Conservation (phyloP, 2,329 filamentous ascomycete species). For the Talaromyces sp. region DNA sequence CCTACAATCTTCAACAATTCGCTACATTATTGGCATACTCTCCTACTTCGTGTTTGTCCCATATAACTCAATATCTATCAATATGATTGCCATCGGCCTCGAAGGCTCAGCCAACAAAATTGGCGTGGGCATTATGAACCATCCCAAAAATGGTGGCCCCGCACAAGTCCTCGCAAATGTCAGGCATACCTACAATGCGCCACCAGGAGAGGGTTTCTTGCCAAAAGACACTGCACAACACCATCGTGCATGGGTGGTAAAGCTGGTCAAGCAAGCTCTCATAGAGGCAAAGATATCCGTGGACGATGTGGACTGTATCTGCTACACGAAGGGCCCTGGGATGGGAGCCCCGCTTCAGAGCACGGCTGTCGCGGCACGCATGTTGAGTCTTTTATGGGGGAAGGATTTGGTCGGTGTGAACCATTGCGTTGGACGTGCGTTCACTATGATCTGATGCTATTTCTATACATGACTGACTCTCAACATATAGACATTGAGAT, state of each 20-base stretch:
- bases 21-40: not conserved
- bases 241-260: constrained; percentile 80
- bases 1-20: not conserved
- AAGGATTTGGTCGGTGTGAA: constrained; percentile 93
- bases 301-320: constrained; percentile 79
- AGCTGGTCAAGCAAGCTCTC: constrained; percentile 75
- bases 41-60: no score
- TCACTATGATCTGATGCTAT: constrained; percentile 2
- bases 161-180: constrained; percentile 83
- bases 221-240: constrained; percentile 94
- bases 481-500: constrained; percentile 75
- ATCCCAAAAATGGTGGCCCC: constrained; percentile 54
- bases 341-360: constrained; percentile 92
- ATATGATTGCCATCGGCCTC: constrained; percentile 66
- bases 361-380: constrained; percentile 80
- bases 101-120: constrained; percentile 99
- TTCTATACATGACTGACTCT: not conserved
- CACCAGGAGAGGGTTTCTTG: constrained; percentile 88
- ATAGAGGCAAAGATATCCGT: constrained; percentile 60
- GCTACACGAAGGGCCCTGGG: constrained; percentile 91
- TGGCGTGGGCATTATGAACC: constrained; percentile 85
- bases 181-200: constrained; percentile 87
- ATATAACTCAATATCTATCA: no score
- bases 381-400: constrained; percentile 76
- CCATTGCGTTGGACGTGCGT: constrained; percentile 82